Evolutionary conservation across 2,329 filamentous ascomycete species (phyloP).

Genomic region (Chalaropsis ovoidea): DNA sequence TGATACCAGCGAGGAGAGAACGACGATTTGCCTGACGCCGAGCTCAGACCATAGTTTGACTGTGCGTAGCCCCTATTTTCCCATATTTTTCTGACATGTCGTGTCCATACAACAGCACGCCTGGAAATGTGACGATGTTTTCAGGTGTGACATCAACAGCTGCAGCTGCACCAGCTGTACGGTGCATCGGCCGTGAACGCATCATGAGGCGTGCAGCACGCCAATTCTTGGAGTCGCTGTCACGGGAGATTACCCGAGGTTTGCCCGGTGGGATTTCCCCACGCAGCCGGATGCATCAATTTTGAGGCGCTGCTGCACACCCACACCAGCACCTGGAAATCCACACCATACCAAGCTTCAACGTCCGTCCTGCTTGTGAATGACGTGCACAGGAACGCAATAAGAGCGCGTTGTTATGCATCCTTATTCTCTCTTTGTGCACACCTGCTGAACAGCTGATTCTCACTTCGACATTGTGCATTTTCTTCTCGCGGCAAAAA

Average conservation of each 20-base stretch:
- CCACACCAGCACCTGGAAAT: neutral
- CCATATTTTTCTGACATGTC: neutral
- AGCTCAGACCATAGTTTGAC: neutral
- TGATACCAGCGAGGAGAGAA: neutral
- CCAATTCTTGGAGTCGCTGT: neutral
- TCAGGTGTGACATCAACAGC: neutral
- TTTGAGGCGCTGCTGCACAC: neutral
- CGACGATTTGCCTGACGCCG: neutral
- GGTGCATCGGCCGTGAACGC: neutral
- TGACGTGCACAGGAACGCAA: slow-evolving; percentile 8
- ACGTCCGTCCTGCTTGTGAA: too few species aligned
- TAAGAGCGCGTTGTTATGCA: neutral
- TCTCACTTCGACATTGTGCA: neutral
- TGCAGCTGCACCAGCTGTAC: too few species aligned
- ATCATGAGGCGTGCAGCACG: neutral
- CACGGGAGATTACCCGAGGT: neutral
- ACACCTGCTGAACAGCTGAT: slow-evolving; percentile 3
- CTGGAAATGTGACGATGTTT: neutral
- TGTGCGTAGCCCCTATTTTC: neutral
- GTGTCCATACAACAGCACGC: neutral
- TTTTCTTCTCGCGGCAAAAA: neutral
- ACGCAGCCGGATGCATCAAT: neutral
- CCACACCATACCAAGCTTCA: neutral
- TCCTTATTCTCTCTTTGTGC: slow-evolving; percentile 6
- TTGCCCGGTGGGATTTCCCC: neutral